Base-by-base conservation (phyloP, 2,329 filamentous ascomycete species). In the Nemania diffusa region DNA sequence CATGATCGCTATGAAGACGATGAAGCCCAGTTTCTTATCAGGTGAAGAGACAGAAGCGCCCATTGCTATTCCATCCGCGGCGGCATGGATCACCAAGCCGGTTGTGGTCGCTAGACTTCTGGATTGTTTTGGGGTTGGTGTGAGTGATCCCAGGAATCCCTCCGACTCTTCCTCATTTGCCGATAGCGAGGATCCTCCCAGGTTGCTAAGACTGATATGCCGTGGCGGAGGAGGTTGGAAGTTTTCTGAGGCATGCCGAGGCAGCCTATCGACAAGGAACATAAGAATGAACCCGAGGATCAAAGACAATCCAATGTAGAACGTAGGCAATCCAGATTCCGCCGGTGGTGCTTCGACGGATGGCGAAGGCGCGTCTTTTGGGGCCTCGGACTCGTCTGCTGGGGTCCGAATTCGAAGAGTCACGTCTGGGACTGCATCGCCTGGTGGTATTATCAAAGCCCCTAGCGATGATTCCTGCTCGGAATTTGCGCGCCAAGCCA, bases 1-100 rank as follows among this genome's bases (percentile, higher is more conserved):
- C 92, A 99, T 97, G 73, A 99, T 96, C 11, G 96, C 96, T 46
- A 97, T 81, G 79, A 99, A 99, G 44, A 99, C 93, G 73, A 99
- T 92, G 67, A 98, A 89, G 40, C 92, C 93, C 11, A 99, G 82
- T 65, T 91, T 91, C 69, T 88, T 88, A 73, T 93, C 90, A 1
- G 88, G 84, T 3, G 90, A 88, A 3, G 92, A 91, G 3, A 91
- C 92, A 0, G 94, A 97, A 26, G 96, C 96, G 24, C 96, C 96
- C 81, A 99, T 90, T 2, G 96, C 96, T 69, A 99, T 97, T 17
- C 96, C 96, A 76, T 99, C 96, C 1, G 96, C 95, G 1, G 92
- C 92, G 0, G 96, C 93, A 78, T 99, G 96, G 65, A 99, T 98
- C 5, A 98, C 92, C n/a, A 99, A 84, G 0, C 96, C 96, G 0